Evolutionary conservation across 2,329 filamentous ascomycete genomes (phyloP).

Genomic region (Blumeria hordei): DNA sequence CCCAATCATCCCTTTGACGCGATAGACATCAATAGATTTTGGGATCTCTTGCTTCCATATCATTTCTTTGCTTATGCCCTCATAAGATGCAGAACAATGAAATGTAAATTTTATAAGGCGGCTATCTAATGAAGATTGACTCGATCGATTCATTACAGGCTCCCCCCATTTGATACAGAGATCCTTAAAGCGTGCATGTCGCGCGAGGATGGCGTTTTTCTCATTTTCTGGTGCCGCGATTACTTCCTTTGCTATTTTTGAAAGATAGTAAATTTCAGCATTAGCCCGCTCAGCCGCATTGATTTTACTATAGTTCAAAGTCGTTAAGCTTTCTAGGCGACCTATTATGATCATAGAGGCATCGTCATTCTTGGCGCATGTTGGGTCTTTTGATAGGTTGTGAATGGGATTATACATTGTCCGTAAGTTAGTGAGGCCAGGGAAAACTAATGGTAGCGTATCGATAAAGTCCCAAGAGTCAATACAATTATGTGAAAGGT

Average conservation of each 20-base stretch:
- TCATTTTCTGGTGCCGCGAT: constrained; percentile 28
- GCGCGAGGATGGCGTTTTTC: constrained; percentile 28
- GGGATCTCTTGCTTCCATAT: constrained; percentile 29
- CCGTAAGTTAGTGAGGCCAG: constrained; percentile 49
- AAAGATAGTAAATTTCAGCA: constrained; percentile 83
- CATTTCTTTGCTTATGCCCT: constrained; percentile 3
- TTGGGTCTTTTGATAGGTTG: constrained; percentile 10
- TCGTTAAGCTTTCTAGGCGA: constrained; percentile 40
- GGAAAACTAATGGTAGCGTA: constrained; percentile 39
- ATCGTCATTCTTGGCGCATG: constrained; percentile 28
- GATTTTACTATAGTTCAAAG: constrained; percentile 52
- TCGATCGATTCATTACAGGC: constrained; percentile 32
- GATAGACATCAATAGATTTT: constrained; percentile 55
- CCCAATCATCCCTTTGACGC: constrained; percentile 54
- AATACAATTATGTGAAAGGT: constrained; percentile 50
- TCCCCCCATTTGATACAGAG: constrained; percentile 57
- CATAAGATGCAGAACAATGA: constrained; percentile 13
- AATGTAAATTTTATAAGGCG: constrained; percentile 43
- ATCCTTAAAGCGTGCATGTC: constrained; percentile 48
- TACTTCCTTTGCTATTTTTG: constrained; percentile 55
- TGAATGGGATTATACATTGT: constrained; percentile 75
- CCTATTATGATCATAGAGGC: constrained; percentile 75
- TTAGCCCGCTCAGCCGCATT: constrained; percentile 54
- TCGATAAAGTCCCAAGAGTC: constrained; percentile 53
- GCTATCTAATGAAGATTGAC: constrained; percentile 34